A percentile compares a stretch with the other conserved stretches of the same genome.
phyloP scores from a whole-genome alignment of 2,329 filamentous ascomycete genomes.

The Pseudocercospora macadamiae region DNA sequence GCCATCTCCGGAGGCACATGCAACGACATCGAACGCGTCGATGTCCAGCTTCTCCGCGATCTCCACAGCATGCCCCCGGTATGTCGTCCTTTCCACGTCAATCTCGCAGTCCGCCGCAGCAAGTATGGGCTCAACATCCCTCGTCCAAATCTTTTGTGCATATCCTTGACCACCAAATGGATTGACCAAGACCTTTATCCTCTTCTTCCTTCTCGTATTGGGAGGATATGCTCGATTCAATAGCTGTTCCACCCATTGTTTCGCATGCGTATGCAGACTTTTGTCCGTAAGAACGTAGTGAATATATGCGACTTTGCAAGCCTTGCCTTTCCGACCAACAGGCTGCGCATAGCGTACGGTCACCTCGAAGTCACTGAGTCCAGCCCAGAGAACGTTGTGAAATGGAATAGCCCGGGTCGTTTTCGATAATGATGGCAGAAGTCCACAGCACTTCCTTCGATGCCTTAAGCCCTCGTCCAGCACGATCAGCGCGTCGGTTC shows the following conservation, averaged over 20 bases:
- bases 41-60: slow-evolving; percentile 77
- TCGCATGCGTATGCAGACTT: slow-evolving; percentile 52
- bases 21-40: slow-evolving; percentile 78
- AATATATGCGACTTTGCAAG: slow-evolving; percentile 64
- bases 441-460: slow-evolving; percentile 58
- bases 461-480: slow-evolving; percentile 60
- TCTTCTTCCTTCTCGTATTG: slow-evolving; percentile 66
- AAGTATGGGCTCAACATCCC: slow-evolving; percentile 78
- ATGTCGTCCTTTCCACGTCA: slow-evolving; percentile 71
- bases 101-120: slow-evolving; percentile 77
- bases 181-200: slow-evolving; percentile 87
- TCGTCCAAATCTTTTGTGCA: slow-evolving; percentile 73
- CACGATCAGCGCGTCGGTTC: slow-evolving; percentile 62
- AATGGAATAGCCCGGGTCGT: slow-evolving; percentile 68
- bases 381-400: slow-evolving; percentile 83
- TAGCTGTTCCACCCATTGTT: slow-evolving; percentile 66
- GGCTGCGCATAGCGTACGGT: slow-evolving; percentile 73
- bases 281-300: slow-evolving; percentile 61
- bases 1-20: slow-evolving; percentile 90
- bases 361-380: slow-evolving; percentile 62
- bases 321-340: slow-evolving; percentile 55
- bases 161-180: slow-evolving; percentile 83
- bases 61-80: slow-evolving; percentile 75
- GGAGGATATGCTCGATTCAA: slow-evolving; percentile 71
- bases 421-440: slow-evolving; percentile 51